phyloP scores from a whole-genome alignment of 306 rosid genomes.

The Senna tora region DNA sequence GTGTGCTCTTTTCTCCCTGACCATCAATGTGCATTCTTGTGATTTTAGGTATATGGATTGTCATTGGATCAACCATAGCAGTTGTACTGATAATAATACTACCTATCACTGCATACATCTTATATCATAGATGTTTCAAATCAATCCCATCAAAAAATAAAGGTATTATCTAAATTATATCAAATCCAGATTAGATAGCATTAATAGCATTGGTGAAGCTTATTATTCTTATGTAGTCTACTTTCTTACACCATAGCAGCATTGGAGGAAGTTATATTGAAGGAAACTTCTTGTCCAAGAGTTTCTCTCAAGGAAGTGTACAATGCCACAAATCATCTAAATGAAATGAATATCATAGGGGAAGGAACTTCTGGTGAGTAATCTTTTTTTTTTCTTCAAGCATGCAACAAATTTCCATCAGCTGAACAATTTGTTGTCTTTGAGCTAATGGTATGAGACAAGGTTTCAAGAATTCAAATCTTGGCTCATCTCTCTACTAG shows the following conservation, averaged over 20 bases:
- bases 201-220: conserved; percentile 6
- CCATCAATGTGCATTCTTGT: not conserved
- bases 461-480: conserved; percentile 6
- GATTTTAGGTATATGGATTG: conserved; percentile 43
- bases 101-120: conserved; percentile 22
- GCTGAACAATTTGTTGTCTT: not conserved
- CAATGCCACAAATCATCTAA: conserved; percentile 53
- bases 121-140: conserved; percentile 36
- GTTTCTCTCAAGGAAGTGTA: conserved; percentile 52
- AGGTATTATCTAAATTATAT: conserved; percentile 33
- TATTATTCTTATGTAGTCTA: conserved; percentile 4
- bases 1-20: conserved; percentile 17
- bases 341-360: conserved; percentile 51
- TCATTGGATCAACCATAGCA: conserved; percentile 39
- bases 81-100: conserved; percentile 19
- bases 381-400: not conserved
- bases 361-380: conserved; percentile 57
- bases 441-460: not conserved
- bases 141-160: conserved; percentile 30
- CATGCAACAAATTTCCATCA: not conserved
- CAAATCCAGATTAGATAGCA: conserved; percentile 1
- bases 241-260: conserved; percentile 19
- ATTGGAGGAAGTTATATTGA: conserved; percentile 35
- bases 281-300: conserved; percentile 46
- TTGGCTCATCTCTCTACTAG: conserved; percentile 2